A percentile compares a stretch with the other conserved stretches of the same genome.
phyloP scores from a whole-genome alignment of 225 moss, liverwort and hornwort species.

The Bryoerythrophyllum caledonicum region DNA sequence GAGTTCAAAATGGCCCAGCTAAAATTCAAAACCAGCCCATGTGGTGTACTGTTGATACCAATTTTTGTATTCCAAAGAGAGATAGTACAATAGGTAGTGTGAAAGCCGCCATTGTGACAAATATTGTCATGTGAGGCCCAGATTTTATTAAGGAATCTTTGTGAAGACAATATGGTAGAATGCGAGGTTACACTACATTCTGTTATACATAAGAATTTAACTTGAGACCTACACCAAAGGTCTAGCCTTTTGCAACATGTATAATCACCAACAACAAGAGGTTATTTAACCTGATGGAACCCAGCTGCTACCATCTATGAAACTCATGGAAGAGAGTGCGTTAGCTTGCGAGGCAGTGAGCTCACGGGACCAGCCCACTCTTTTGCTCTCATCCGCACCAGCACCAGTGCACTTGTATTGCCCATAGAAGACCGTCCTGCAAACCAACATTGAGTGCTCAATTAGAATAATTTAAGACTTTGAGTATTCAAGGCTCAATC shows the following conservation, averaged over 20 bases:
- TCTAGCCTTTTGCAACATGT: background rate
- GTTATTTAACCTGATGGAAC: conserved; percentile 10
- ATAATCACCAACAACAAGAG: background rate
- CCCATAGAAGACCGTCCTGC: conserved; percentile 60
- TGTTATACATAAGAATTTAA: conserved; percentile 1
- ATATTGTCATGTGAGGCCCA: background rate
- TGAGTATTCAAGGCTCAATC: too few relatives aligned
- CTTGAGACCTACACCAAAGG: background rate
- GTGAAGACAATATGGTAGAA: background rate
- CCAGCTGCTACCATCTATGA: conserved; percentile 46
- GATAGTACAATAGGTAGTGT: too few relatives aligned
- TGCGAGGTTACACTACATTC: background rate
- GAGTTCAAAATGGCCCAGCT: background rate
- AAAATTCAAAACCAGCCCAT: background rate
- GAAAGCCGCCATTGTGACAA: too few relatives aligned
- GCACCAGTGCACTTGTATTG: conserved; percentile 54
- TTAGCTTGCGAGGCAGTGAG: conserved; percentile 41
- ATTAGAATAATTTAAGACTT: too few relatives aligned
- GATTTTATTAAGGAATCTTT: conserved; percentile 21
- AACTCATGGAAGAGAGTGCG: conserved; percentile 45
- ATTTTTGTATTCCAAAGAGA: too few relatives aligned
- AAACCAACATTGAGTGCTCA: too few relatives aligned
- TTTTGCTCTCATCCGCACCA: conserved; percentile 37
- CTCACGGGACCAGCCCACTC: conserved; percentile 53
- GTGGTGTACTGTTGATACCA: background rate